A percentile compares a stretch with the other conserved stretches of the same genome.
These are phyloP conservation scores for Phytophthora sp. DNA, from an alignment of 352 stramenopile species.

Conservation along the genomic window DNA sequence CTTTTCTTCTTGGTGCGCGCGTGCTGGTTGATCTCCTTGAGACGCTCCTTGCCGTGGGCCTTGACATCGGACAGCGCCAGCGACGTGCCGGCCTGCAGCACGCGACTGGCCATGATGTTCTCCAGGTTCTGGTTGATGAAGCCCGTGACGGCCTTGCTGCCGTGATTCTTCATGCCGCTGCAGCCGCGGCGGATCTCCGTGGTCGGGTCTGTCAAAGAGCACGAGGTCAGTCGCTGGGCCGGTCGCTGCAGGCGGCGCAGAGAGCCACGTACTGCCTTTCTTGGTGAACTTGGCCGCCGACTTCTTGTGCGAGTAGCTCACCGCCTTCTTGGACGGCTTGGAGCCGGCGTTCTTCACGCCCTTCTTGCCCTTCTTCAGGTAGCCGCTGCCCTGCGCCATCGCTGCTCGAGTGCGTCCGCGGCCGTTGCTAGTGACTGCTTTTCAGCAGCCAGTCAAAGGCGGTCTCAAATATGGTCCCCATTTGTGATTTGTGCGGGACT, in stretches of 20 bases:
- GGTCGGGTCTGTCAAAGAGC: slow-evolving; percentile 61
- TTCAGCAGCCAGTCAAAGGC: slow-evolving; percentile 23
- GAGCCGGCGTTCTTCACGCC: slow-evolving; percentile 73
- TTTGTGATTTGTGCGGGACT: no score
- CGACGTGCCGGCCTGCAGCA: slow-evolving; percentile 72
- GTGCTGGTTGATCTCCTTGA: slow-evolving; percentile 87
- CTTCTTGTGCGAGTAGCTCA: slow-evolving; percentile 80
- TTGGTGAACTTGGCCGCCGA: slow-evolving; percentile 87
- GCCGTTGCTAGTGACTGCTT: no score
- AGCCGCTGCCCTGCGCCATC: slow-evolving; percentile 84
- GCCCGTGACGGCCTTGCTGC: slow-evolving; percentile 75
- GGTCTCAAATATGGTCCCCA: no score
- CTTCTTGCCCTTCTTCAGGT: slow-evolving; percentile 82
- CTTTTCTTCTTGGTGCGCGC: slow-evolving; percentile 88
- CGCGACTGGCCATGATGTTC: slow-evolving; percentile 86
- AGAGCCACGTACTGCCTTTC: slow-evolving; percentile 78
- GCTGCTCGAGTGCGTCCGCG: background rate
- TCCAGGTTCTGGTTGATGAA: slow-evolving; percentile 91
- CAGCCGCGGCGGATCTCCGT: slow-evolving; percentile 79
- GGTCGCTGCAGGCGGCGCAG: background rate
- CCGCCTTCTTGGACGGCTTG: slow-evolving; percentile 76
- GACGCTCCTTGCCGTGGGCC: slow-evolving; percentile 74
- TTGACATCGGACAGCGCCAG: slow-evolving; percentile 73
- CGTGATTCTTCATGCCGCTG: slow-evolving; percentile 77
- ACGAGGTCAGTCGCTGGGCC: background rate